Base-by-base conservation (phyloP, 306 rosid species). In the Cicer yamashitae region DNA sequence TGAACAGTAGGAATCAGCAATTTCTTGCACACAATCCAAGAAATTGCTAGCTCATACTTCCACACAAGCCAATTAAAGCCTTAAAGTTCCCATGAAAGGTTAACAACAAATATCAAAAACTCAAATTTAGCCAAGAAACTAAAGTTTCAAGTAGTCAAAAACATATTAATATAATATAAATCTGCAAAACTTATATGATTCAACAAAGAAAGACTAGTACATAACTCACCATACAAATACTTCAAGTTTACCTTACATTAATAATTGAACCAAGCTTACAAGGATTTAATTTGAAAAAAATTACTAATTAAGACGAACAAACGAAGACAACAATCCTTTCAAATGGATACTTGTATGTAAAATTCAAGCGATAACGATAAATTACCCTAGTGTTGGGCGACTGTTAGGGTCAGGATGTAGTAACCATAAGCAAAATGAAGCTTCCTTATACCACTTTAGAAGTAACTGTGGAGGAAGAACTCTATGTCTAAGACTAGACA, bases 401-500 rank as follows among this genome's bases (percentile, higher is more conserved):
- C 91, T 85, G 66, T 75, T 84, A 40, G 97, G 96, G 72, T 94
- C 97, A 0, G 99, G 99, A 76, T 94, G 99, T 48, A 94, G 91
- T 75, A 94, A 84, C 97, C 89, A 90, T 79, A 94, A 84, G 85
- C 99, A 92, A 90, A 90, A 94, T 12, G 97, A 90, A 83, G 99
- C 99, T 89, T 90, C 96, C 84, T 90, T 94, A 17, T 97, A 93
- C 96, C 99, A 94, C 78, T 92, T 94, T 78, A 85, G 87, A 81
- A 94, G 93, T 77, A 94, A 69, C n/a, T 87, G 97, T n/a, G 99
- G 96, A 81, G 99, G 97, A 84, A 94, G 96, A 82, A 94, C 97
- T 83, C 99, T 85, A 71, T 94, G 97, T 77, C 99, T 89, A 67
- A 94, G 86, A 86, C 91, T 90, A 66, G 96, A 92, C 99, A 94